Base-by-base conservation (phyloP, 805 yeast species). In the Maudiozyma pseudohumilis region DNA sequence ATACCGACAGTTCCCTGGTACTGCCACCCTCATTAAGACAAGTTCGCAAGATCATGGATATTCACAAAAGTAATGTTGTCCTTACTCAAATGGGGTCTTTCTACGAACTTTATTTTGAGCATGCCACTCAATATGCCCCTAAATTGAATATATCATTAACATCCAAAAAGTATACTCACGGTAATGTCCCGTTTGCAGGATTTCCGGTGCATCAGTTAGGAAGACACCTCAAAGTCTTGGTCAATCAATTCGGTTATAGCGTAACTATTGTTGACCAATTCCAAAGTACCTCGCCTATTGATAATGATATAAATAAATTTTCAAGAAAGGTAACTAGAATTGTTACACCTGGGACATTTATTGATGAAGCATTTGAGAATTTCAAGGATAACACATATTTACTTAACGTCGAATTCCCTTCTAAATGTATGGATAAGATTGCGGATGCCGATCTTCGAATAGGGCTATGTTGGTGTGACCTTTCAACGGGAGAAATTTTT, bases 311-410 rank as follows among this genome's bases (percentile, higher is more conserved):
- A 4, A 63, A 61, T 22, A 56, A 54, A 27, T 70, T 80, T 16
- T 73, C 71, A 29, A 65, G 98, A 32, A 78, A 83, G 24, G 75
- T 92, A 0, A 70, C 85, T 6, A 65, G 96, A 29, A 74, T 89
- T 6, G 75, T 92, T 2, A 80, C 96, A 0, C 96, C 96, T 0
- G 98, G 98, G 0, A 89, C 97, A 0, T 69, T 89, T 24, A 72
- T 89, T 9, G 95, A 85, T 50, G 96, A 89, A 49, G 76, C 81
- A 0, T 78, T 89, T 43, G 63, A 89, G 50, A 82, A 86, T 53
- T 75, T 74, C 40, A 74, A 74, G 41, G 70, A 73, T 34, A 82
- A 82, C 47, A 85, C 87, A 50, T 86, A 68, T 52, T 61, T 89
- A 25, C 64, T 80, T 18, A 72, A 84, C 4, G 66, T 89, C 11